Percentiles rank a stretch among this genome's conserved stretches.
phyloP scores from a whole-genome alignment of 306 rosid species.

The cucumber (Cucumis sativus) region Cucumber_9930_V3 NC_026655.2:24577501-24578000 shows the following conservation, averaged over 20 bases:
- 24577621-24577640: slow-evolving; percentile 2
- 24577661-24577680: not conserved
- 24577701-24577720: not conserved
- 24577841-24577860: not conserved
- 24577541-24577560: not conserved
- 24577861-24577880: not conserved
- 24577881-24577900: not conserved
- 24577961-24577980: not conserved
- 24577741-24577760: slow-evolving; percentile 7
- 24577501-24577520: not conserved
- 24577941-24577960: not conserved
- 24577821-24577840: not conserved
- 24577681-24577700: not conserved
- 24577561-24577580: not conserved
- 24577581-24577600: not conserved
- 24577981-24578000: not conserved
- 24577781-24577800: slow-evolving; percentile 3
- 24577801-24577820: slow-evolving; percentile 11
- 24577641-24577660: not conserved
- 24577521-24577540: not conserved
- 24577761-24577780: slow-evolving; percentile 17
- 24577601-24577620: not conserved
- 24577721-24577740: not conserved
- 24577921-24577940: not conserved
- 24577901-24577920: not conserved